phyloP scores from a whole-genome alignment of 108 stramenopile species.

The Chaetoceros tenuissimus region DNA sequence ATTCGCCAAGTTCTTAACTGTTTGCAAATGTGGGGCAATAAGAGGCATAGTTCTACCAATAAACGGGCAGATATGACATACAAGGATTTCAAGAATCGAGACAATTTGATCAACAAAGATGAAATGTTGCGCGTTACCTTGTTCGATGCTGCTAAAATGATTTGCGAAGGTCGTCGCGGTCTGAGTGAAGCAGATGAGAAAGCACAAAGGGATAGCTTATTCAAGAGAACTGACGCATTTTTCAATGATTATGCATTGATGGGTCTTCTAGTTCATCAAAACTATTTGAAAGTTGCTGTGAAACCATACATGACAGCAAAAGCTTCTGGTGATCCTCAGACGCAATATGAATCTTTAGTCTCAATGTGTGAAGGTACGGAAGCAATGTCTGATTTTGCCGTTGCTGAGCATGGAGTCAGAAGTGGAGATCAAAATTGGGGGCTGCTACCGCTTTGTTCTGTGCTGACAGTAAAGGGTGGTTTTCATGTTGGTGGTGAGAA shows the following conservation, averaged over 20 bases:
- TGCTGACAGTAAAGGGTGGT: slow-evolving; percentile 85
- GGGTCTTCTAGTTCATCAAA: slow-evolving; percentile 91
- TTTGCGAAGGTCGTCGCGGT: slow-evolving; percentile 72
- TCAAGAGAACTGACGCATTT: slow-evolving; percentile 86
- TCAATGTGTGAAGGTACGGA: slow-evolving; percentile 70
- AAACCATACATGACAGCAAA: slow-evolving; percentile 30
- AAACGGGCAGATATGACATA: slow-evolving; percentile 48
- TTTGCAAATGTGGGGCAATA: slow-evolving; percentile 94
- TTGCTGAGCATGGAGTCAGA: slow-evolving; percentile 69
- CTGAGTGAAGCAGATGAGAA: slow-evolving; percentile 43
- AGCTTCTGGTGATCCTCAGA: slow-evolving; percentile 30
- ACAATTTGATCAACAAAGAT: slow-evolving; percentile 70
- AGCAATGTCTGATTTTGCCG: slow-evolving; percentile 82
- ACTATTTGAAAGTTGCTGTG: slow-evolving; percentile 74
- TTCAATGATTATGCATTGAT: slow-evolving; percentile 94
- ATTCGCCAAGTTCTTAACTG: slow-evolving; percentile 90
- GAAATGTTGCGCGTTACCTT: slow-evolving; percentile 82
- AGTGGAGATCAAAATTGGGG: slow-evolving; percentile 91
- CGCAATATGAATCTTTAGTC: slow-evolving; percentile 36
- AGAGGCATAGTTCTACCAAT: slow-evolving; percentile 18
- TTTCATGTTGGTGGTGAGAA: slow-evolving; percentile 65
- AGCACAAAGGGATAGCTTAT: slow-evolving; percentile 39
- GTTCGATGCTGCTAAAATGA: slow-evolving; percentile 83
- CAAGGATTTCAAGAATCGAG: slow-evolving; percentile 68
- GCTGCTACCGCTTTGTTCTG: slow-evolving; percentile 73